phyloP scores from a whole-genome alignment of 495 filamentous ascomycete genomes.

The Bombardia bombarda region DNA sequence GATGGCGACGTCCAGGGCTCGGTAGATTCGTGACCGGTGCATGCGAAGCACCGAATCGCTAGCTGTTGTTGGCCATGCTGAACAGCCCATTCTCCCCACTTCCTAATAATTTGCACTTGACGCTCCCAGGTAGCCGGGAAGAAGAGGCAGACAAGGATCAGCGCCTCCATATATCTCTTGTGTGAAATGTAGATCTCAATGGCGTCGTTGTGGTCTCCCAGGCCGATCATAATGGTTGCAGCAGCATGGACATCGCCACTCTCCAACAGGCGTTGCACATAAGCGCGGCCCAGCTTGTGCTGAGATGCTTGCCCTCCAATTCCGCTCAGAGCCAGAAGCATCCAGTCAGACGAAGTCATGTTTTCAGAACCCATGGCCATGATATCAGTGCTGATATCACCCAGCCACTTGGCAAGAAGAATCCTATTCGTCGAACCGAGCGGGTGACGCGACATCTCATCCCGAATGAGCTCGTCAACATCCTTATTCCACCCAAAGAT shows the following conservation, averaged over 20 bases:
- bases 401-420: conserved; percentile 84
- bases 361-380: conserved; percentile 74
- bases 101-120: conserved; percentile 75
- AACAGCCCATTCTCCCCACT: conserved; percentile 92
- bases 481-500: conserved; percentile 95
- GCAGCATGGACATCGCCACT: conserved; percentile 87
- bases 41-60: conserved; percentile 87
- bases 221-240: conserved; percentile 80
- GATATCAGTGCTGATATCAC: conserved; percentile 72
- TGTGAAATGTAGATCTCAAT: conserved; percentile 95
- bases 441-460: conserved; percentile 74
- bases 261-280: conserved; percentile 84
- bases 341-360: conserved; percentile 89
- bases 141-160: conserved; percentile 68
- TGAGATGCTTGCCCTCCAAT: conserved; percentile 75
- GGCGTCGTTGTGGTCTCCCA: conserved; percentile 90
- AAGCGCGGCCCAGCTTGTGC: conserved; percentile 84
- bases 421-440: conserved; percentile 66
- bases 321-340: conserved; percentile 86
- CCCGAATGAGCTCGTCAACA: conserved; percentile 70
- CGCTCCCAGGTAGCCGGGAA: conserved; percentile 80
- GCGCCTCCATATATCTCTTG: conserved; percentile 83
- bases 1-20: conserved; percentile 82
- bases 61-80: conserved; percentile 79
- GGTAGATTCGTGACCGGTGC: conserved; percentile 62